Evolutionary conservation across 345 rosid genomes (phyloP), one percentile per base, ranked within the genome.

Genomic region (Eucalyptus albens): DNA sequence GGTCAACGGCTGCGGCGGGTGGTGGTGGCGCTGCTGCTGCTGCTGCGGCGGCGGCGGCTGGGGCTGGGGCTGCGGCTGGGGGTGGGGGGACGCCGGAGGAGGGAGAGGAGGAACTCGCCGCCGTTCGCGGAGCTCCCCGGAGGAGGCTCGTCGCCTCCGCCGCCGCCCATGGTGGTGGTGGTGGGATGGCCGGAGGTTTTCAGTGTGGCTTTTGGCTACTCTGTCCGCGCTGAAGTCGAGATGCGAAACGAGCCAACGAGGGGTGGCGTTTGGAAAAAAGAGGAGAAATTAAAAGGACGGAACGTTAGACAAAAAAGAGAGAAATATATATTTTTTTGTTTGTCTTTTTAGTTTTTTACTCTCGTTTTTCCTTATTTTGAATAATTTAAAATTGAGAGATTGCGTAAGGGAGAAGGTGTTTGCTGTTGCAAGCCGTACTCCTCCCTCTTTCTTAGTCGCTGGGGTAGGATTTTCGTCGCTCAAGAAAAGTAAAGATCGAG

Each of bases 61-160:
- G 2, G 69, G 93, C 37, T 89, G 87, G 8, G 91, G 90, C 47
- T 91, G 92, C 7, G 87, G 89, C 45, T 87, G 89, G 21, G 44
- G 44, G 2, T 42, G 49, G 92, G 89, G 87, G 77, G 95, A 47
- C 95, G 93, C 50, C 93, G 98, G n/a, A 98, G 94, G n/a, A 98
- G 93, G 37, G 99, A 97, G 6, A 98, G 91, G 9, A 98, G 94
- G 87, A 92, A 96, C 80, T 97, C 98, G 11, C 99, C 99, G 89
- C 96, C 99, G 88, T 90, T 92, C 5, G 90, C 87, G 26, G 93
- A 86, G 31, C 82, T 86, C 16, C 93, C 94, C 50, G 93, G 91
- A 88, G 91, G 91, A 59, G 95, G 94, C 91, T 90, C 89, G 60
- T 94, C 93, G 24, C 91, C 96, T 62, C 96, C 96, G 88, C 95